Conservation (phyloP, 768 basidiomycete genomes). For the Tephrocybe sp. region DNA sequence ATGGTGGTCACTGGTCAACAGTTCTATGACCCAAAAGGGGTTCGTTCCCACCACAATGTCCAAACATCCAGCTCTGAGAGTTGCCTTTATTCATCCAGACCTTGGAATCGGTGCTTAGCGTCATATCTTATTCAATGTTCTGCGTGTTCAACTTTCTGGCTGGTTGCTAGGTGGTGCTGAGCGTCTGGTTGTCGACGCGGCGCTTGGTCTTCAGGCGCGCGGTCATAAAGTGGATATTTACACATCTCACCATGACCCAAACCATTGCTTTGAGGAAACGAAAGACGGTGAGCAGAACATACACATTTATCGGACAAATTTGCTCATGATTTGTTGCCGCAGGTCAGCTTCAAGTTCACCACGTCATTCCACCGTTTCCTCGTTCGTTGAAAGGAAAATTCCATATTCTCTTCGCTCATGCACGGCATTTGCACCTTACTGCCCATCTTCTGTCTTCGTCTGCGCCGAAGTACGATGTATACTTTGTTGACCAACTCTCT, state of each 20-base stretch:
- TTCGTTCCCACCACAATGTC: constrained; percentile 11
- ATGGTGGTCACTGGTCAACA: no score
- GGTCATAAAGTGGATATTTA: constrained; percentile 89
- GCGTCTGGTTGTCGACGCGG: constrained; percentile 92
- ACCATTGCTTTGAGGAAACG: constrained; percentile 93
- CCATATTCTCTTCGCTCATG: constrained; percentile 87
- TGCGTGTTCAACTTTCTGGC: constrained; percentile 13
- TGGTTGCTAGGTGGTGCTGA: constrained; percentile 82
- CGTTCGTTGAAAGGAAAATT: constrained; percentile 77
- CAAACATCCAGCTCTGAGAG: constrained; percentile 31
- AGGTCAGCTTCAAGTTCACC: constrained; percentile 82
- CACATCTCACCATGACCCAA: constrained; percentile 88
- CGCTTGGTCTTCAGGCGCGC: constrained; percentile 78
- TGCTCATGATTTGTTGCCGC: neutral
- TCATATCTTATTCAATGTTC: constrained; percentile 9
- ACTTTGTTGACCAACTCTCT: constrained; percentile 93
- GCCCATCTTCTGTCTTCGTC: constrained; percentile 54
- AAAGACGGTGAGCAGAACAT: constrained; percentile 59
- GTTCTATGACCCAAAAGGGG: no score
- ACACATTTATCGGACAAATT: neutral
- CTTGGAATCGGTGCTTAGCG: constrained; percentile 78
- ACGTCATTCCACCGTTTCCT: constrained; percentile 75
- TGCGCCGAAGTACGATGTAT: constrained; percentile 71
- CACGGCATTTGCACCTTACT: constrained; percentile 84
- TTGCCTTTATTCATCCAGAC: constrained; percentile 94